Percentiles rank a stretch among this genome's conserved stretches.
phyloP scores from a whole-genome alignment of 1,139 yeast species.

The Candida pseudocylindracea region DNA sequence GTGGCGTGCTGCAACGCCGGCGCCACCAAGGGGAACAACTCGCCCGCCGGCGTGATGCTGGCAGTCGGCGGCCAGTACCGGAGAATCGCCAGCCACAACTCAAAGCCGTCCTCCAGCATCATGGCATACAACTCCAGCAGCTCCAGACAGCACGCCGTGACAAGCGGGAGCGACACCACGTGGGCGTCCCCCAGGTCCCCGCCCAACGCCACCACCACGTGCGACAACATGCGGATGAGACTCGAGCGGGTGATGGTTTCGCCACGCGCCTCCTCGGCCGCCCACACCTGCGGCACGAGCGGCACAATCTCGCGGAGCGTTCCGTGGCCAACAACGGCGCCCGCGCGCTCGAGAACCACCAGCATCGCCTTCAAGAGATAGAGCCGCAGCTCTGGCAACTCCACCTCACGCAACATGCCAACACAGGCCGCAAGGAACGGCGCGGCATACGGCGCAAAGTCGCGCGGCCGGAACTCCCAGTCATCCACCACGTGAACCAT shows the following conservation, averaged over 20 bases:
- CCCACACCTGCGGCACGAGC: constrained; percentile 62
- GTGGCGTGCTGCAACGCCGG: constrained; percentile 39
- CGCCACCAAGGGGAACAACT: constrained; percentile 21
- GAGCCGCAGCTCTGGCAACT: constrained; percentile 52
- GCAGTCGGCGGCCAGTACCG: constrained; percentile 23
- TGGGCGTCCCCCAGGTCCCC: constrained; percentile 35
- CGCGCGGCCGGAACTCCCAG: constrained; percentile 58
- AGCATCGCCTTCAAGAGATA: constrained; percentile 47
- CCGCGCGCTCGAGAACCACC: constrained; percentile 38
- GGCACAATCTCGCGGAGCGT: constrained; percentile 30
- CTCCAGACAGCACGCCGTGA: constrained; percentile 40
- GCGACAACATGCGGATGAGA: constrained; percentile 43
- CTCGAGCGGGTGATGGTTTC: constrained; percentile 22
- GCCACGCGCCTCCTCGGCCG: constrained; percentile 36
- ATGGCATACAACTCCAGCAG: constrained; percentile 35
- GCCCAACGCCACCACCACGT: constrained; percentile 43
- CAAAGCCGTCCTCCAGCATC: constrained; percentile 73
- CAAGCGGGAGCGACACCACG: constrained; percentile 42
- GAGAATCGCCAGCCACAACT: constrained; percentile 55
- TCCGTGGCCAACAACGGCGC: constrained; percentile 30
- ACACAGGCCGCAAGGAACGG: constrained; percentile 26
- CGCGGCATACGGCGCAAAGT: constrained; percentile 43
- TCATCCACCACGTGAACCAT: constrained; percentile 53
- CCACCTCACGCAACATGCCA: constrained; percentile 21
- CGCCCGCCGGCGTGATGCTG: constrained; percentile 9